Base-by-base conservation (phyloP, 1,284 basidiomycete species). In the Lentinus polychrous region DNA sequence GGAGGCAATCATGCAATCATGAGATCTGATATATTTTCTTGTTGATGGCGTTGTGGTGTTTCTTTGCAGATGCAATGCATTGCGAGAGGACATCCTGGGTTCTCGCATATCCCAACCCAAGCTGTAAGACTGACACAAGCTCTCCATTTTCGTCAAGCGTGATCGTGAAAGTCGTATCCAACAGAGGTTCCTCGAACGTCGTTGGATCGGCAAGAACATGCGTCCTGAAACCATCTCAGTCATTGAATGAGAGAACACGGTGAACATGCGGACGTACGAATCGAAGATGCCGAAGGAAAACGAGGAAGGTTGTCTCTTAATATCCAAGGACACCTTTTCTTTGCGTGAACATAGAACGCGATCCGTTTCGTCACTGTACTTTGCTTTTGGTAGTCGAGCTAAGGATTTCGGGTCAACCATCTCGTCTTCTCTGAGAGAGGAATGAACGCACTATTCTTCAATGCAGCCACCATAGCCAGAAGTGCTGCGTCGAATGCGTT, bases 401-500 rank as follows among this genome's bases (percentile, higher is more conserved):
- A 55, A 8, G n/a, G n/a, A 37, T 7, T 5, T 37, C 7, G 35
- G 18, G 5, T 34, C 10, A n/a, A 34, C 18, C 11, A 12, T 27
- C 22, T 10, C 6, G 18, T 15, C 35, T 37, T 7, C 14, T 14
- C 6, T 5, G 18, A 37, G 22, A 24, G 23, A 8, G 15, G 32
- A 27, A 31, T 24, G 42, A 14, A 71, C 88, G 49, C 54, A 94
- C 93, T 86, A 57, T 93, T 88, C 63, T 75, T 75, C 42, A 99
- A 69, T 2, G 95, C 94, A 11, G 86, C 83, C 43, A 93, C 79
- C 71, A 94, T 88, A 0, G 93, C 92, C 12, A 97, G 64, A 2
- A 97, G 73, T 0, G 91, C 79, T 0, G 94, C 92, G 55, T 99
- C 95, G 55, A 96, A 90, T 1, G 80, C 87, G 60, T 97, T 97